Evolutionary conservation across 805 yeast species (phyloP).

Genomic region (Naumovozyma dairenensis): DNA sequence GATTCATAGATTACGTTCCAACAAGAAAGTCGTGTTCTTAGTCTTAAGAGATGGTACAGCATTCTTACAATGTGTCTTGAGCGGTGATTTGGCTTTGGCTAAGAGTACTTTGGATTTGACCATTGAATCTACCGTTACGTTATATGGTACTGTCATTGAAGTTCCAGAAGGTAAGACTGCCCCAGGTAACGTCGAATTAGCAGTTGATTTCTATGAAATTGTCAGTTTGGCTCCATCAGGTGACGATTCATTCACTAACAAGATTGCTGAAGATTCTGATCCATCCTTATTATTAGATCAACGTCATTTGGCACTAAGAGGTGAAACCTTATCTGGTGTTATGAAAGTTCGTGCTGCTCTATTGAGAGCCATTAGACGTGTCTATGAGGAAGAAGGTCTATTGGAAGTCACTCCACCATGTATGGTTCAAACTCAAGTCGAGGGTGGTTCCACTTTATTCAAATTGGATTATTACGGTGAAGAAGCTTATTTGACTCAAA

Average conservation of each 20-base stretch:
- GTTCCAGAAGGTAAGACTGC: conserved; percentile 96
- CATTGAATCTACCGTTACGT: conserved; percentile 70
- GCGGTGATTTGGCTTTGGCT: conserved; percentile 89
- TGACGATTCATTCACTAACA: conserved; percentile 89
- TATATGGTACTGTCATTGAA: conserved; percentile 72
- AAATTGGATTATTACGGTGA: conserved; percentile 91
- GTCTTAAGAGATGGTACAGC: conserved; percentile 96
- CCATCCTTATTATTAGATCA: conserved; percentile 87
- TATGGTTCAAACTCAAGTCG: conserved; percentile 99
- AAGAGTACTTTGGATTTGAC: conserved; percentile 78
- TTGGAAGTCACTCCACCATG: conserved; percentile 97
- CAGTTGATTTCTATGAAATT: conserved; percentile 81
- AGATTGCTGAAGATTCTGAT: conserved; percentile 86
- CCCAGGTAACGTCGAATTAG: conserved; percentile 93
- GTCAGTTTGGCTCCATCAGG: conserved; percentile 95
- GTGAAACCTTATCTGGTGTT: conserved; percentile 85
- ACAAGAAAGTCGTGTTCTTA: conserved; percentile 84
- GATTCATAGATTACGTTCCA: conserved; percentile 89
- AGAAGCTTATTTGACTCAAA: conserved; percentile 92
- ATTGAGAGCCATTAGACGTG: conserved; percentile 63
- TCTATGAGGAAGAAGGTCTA: conserved; percentile 62
- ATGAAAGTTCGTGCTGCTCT: conserved; percentile 89
- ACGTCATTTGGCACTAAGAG: conserved; percentile 93
- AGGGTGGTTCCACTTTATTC: conserved; percentile 96
- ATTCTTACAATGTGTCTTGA: conserved; percentile 71